Percentiles rank a stretch among this genome's conserved stretches.
Conservation (phyloP, 768 basidiomycete species). For the Royoungia palumana region DNA sequence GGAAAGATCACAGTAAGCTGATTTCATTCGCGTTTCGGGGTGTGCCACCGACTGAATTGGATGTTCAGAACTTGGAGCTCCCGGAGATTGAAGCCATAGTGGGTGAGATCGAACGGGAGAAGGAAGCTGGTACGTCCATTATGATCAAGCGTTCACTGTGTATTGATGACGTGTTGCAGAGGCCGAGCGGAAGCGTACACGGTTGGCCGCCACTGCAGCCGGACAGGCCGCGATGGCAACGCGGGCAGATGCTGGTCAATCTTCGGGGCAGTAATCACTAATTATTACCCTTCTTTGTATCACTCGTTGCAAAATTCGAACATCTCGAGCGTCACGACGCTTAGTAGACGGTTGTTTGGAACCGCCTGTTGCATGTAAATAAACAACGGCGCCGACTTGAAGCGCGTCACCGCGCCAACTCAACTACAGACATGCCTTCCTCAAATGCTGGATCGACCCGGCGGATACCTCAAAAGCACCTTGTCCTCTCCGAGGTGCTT, state of each 20-base stretch:
- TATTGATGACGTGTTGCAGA: slow-evolving; percentile 47
- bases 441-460: slow-evolving; percentile 10
- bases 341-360: slow-evolving; percentile 23
- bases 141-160: not conserved
- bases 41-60: not conserved
- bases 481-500: slow-evolving; percentile 86
- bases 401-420: not conserved
- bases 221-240: slow-evolving; percentile 85
- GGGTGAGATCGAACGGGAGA: slow-evolving; percentile 91
- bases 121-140: slow-evolving; percentile 74
- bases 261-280: slow-evolving; percentile 35
- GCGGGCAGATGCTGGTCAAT: slow-evolving; percentile 40
- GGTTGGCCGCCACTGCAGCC: slow-evolving; percentile 88
- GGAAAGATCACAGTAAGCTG: slow-evolving; percentile 80
- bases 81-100: slow-evolving; percentile 91
- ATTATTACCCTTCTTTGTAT: slow-evolving; percentile 14
- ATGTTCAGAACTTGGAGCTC: slow-evolving; percentile 72
- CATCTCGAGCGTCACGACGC: not conserved
- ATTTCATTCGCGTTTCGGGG: not conserved
- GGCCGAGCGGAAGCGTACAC: slow-evolving; percentile 89
- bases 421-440: slow-evolving; percentile 14
- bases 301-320: slow-evolving; percentile 6
- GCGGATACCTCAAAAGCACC: slow-evolving; percentile 61
- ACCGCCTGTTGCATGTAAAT: slow-evolving; percentile 17
- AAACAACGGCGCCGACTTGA: slow-evolving; percentile 17